Evolutionary conservation across 176 grass and related monocot genomes (phyloP).

Genomic region (Raddia guianensis): DNA sequence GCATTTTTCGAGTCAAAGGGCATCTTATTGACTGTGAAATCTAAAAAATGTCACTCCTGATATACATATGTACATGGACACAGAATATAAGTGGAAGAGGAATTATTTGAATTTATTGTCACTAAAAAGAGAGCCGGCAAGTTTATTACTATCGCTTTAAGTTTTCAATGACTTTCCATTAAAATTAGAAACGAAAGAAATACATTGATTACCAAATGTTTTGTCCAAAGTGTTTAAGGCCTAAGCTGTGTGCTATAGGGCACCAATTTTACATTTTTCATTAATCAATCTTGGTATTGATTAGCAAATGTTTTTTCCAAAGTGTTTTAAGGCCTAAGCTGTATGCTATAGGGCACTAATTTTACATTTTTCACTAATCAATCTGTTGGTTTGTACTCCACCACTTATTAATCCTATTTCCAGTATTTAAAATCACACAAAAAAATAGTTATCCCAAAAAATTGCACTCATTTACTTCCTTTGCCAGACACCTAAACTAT

Average conservation of each 20-base stretch:
- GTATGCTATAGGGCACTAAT: neutral
- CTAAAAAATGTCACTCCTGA: neutral
- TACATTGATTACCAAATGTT: neutral
- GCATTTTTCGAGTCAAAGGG: too few relatives aligned
- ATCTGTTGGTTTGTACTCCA: neutral
- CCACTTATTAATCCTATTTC: neutral
- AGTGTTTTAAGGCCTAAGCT: neutral
- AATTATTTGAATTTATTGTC: neutral
- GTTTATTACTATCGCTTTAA: neutral
- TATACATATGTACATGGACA: neutral
- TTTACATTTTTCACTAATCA: conserved; percentile 11
- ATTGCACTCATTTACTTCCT: neutral
- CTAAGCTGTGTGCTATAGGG: neutral
- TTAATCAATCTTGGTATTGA: neutral
- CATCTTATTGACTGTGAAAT: too few relatives aligned
- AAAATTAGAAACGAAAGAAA: conserved; percentile 7
- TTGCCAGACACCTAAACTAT: neutral
- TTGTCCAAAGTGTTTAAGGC: neutral
- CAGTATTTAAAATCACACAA: neutral
- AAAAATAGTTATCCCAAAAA: conserved; percentile 17
- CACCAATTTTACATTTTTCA: conserved; percentile 12
- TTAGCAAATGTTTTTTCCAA: neutral
- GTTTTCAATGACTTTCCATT: neutral
- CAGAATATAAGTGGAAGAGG: too few relatives aligned
- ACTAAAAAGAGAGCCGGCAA: neutral